These are phyloP conservation scores for Tricholoma bakamatsutake DNA, from an alignment of 768 basidiomycete genomes.

Conservation along the genomic window DNA sequence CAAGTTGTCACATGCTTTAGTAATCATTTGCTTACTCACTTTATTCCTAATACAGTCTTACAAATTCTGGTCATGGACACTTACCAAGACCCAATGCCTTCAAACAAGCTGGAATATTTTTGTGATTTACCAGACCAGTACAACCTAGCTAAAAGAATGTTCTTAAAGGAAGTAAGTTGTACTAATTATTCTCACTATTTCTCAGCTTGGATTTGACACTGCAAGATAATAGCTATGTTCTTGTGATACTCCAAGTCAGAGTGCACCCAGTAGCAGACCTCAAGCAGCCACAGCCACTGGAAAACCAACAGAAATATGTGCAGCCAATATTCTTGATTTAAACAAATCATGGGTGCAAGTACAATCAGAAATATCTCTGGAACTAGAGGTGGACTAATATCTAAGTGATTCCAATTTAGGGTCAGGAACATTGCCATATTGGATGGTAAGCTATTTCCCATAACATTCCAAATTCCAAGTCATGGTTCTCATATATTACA, in stretches of 20 bases:
- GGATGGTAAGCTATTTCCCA: background rate
- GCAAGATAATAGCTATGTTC: background rate
- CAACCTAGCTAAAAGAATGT: background rate
- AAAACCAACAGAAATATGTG: background rate
- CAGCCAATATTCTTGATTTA: background rate
- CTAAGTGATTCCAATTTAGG: background rate
- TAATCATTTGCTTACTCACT: no score
- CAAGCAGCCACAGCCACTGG: background rate
- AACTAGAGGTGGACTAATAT: background rate
- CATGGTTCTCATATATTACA: background rate
- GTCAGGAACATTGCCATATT: background rate
- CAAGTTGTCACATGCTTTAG: no score
- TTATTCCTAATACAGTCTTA: no score
- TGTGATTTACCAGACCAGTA: background rate
- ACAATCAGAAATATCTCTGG: background rate
- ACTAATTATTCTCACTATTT: background rate
- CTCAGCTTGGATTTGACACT: background rate
- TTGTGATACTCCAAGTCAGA: background rate
- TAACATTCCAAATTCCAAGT: background rate
- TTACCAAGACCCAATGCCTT: no score
- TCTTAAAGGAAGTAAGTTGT: background rate
- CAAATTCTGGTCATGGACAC: no score
- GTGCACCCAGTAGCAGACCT: background rate
- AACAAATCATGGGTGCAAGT: background rate
- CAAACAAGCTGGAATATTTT: constrained; percentile 6